These are phyloP conservation scores for Auricularia sp. DNA, from an alignment of 768 basidiomycete species.

Conservation along the genomic window DNA sequence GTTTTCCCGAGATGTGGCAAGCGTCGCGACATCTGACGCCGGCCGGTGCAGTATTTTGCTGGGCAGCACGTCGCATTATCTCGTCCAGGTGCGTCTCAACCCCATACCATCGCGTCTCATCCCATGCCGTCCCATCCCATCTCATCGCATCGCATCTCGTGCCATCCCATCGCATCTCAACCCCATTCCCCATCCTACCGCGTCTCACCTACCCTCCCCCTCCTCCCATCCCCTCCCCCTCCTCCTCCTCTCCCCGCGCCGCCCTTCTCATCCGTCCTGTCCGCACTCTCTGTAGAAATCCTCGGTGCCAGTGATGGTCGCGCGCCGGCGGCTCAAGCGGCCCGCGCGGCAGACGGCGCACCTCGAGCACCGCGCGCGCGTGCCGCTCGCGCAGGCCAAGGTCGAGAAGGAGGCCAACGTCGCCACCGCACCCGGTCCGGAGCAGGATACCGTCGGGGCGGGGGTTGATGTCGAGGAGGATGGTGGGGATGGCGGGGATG, in stretches of 20 bases:
- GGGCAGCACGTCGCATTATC: constrained; percentile 91
- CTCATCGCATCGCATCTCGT: too few relatives aligned
- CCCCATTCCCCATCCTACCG: not conserved
- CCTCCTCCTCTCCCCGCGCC: too few relatives aligned
- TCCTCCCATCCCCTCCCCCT: too few relatives aligned
- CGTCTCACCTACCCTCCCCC: constrained; percentile 6
- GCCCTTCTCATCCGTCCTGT: too few relatives aligned
- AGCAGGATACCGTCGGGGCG: constrained; percentile 49
- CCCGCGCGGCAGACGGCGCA: constrained; percentile 74
- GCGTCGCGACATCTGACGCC: too few relatives aligned
- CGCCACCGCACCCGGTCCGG: too few relatives aligned
- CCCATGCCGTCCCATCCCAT: too few relatives aligned
- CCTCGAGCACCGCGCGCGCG: constrained; percentile 69
- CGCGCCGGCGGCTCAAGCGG: constrained; percentile 80
- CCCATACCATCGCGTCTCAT: not conserved
- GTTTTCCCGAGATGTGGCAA: too few relatives aligned
- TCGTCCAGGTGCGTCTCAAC: constrained; percentile 50
- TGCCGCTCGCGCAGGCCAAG: constrained; percentile 75
- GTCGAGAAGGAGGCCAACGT: constrained; percentile 70
- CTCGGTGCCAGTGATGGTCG: constrained; percentile 94
- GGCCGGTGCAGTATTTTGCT: constrained; percentile 59
- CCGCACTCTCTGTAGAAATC: constrained; percentile 48
- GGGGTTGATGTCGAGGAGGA: constrained; percentile 13
- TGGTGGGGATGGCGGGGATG: constrained; percentile 16
- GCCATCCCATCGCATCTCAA: too few relatives aligned